Base-by-base conservation (phyloP, 192 early-diverging fungal species). In the Phycomyces blakesleeanus region DNA sequence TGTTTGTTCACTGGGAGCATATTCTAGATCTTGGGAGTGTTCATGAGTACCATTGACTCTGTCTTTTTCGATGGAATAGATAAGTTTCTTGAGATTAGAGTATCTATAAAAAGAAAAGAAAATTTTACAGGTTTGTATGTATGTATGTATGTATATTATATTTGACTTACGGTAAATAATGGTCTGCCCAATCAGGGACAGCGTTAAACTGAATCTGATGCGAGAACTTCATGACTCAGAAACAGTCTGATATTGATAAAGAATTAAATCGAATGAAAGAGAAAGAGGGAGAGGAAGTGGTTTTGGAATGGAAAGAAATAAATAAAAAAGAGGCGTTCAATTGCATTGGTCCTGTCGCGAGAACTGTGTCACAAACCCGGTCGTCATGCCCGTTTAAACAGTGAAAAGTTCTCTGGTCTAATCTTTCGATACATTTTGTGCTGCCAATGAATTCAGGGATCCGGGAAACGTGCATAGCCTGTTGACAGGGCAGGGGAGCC, bases 141-240 rank as follows among this genome's bases (percentile, higher is more conserved):
- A 18, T 38, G 6, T 52, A 49, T 54, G n/a, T 41, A 51, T 41
- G 29, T 40, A 44, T 50, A 38, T 25, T 49, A 14, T 29, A 8
- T 16, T 21, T 16, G n/a, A n/a, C 60, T 71, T 83, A 85, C 68
- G 82, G 78, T 60, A 87, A 24, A 64, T 87, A 87, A 60, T 82
- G 82, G 59, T 83, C 83, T 51, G 85, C 81, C 85, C 85, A 87
- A 71, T 87, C 85, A 41, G 85, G 85, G 53, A 87, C 85, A 39
- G 89, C 83, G 69, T 94, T 92, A 64, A 94, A 81, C 69, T 91
- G 86, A 24, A 94, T 84, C 14, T 84, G 83, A 71, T 88, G 87
- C 12, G 90, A 90, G 59, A 93, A 93, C 78, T 93, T 93, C 90
- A 93, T 91, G 39, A 20, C 39, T 47, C 14, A 57, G 37, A 27